phyloP scores from a whole-genome alignment of 164 flowering plant genomes.

The Echeveria elegans region DNA sequence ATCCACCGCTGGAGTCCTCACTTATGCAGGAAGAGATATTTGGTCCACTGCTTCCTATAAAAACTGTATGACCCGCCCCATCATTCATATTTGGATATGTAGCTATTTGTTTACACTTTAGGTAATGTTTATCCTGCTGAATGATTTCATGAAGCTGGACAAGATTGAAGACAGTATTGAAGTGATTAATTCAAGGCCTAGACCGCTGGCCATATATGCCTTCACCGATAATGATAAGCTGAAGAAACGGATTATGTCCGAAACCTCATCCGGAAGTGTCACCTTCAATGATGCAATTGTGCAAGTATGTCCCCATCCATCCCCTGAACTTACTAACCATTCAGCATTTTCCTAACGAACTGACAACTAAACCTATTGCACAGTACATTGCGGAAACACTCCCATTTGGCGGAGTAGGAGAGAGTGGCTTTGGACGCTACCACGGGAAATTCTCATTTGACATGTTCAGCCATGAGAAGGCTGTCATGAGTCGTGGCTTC shows the following conservation, averaged over 20 bases:
- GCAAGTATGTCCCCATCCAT: conserved; percentile 22
- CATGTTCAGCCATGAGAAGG: conserved; percentile 31
- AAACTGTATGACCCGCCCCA: conserved; percentile 20
- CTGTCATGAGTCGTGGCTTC: conserved; percentile 21
- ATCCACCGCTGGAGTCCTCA: conserved; percentile 29
- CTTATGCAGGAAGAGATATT: conserved; percentile 40
- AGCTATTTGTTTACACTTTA: neutral
- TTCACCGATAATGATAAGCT: conserved; percentile 8
- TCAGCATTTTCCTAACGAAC: neutral
- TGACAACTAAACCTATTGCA: neutral
- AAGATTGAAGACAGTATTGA: conserved; percentile 2
- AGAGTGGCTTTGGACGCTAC: conserved; percentile 36
- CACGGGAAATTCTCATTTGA: conserved; percentile 44
- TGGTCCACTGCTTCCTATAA: conserved; percentile 42
- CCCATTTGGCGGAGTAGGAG: conserved; percentile 44
- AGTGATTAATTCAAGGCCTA: neutral
- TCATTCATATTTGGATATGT: neutral
- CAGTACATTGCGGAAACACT: conserved; percentile 27
- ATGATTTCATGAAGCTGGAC: conserved; percentile 5
- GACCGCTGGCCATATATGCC: neutral
- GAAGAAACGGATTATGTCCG: conserved; percentile 17
- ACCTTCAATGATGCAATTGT: conserved; percentile 29
- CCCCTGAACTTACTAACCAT: neutral
- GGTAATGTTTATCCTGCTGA: neutral
- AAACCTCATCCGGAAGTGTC: conserved; percentile 36